phyloP scores from a whole-genome alignment of 768 basidiomycete species.

The Hirschioporus abietinus region DNA sequence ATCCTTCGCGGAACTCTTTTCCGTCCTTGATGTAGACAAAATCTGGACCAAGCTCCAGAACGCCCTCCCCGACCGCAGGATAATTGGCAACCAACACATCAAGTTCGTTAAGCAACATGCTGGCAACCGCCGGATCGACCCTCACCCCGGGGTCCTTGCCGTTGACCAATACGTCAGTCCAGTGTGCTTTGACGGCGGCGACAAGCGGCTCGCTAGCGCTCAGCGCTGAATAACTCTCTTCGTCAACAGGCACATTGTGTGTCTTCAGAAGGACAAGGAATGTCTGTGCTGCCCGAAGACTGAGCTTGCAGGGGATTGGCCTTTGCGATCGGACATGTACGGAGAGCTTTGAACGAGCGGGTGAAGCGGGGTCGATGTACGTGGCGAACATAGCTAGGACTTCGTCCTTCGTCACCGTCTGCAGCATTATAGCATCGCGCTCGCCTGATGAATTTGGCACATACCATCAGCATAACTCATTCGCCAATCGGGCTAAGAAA shows the following conservation, averaged over 20 bases:
- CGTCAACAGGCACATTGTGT: slow-evolving; percentile 44
- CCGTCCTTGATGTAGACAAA: slow-evolving; percentile 64
- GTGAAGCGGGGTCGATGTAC: slow-evolving; percentile 64
- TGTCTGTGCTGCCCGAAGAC: slow-evolving; percentile 53
- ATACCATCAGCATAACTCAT: slow-evolving; percentile 2
- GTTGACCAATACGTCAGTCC: slow-evolving; percentile 37
- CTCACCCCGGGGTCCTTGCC: slow-evolving; percentile 26
- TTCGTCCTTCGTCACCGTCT: slow-evolving; percentile 66
- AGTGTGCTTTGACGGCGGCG: slow-evolving; percentile 59
- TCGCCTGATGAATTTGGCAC: slow-evolving; percentile 40
- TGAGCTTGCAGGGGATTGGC: slow-evolving; percentile 54
- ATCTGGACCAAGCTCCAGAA: slow-evolving; percentile 37
- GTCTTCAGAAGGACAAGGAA: slow-evolving; percentile 51
- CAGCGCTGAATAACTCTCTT: slow-evolving; percentile 45
- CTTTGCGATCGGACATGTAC: slow-evolving; percentile 75
- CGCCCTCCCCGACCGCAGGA: slow-evolving; percentile 49
- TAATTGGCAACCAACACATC: slow-evolving; percentile 50
- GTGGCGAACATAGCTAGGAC: slow-evolving; percentile 64
- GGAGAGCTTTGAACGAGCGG: slow-evolving; percentile 74
- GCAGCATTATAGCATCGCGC: slow-evolving; percentile 64
- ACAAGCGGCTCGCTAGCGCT: slow-evolving; percentile 48
- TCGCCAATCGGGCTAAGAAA: background rate
- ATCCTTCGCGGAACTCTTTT: slow-evolving; percentile 55
- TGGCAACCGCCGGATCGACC: slow-evolving; percentile 34
- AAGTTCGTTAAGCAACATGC: slow-evolving; percentile 47